A percentile compares a stretch with the other conserved stretches of the same genome.
Evolutionary conservation across 306 rosid genomes (phyloP).

Genomic region (Castanea mollissima): DNA sequence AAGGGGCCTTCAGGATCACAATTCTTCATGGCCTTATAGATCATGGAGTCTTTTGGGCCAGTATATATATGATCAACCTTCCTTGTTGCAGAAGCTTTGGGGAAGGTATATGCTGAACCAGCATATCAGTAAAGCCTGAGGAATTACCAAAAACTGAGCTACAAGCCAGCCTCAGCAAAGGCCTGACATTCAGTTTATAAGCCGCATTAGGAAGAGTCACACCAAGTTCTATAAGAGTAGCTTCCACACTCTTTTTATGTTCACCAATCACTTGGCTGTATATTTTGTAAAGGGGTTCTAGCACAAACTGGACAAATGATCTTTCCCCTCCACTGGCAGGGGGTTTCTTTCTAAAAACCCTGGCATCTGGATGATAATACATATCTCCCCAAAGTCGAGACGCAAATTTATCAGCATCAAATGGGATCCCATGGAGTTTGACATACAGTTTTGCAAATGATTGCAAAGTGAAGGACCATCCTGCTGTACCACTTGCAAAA

Average conservation of each 20-base stretch:
- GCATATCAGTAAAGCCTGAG: constrained; percentile 95
- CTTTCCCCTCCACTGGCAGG: constrained; percentile 91
- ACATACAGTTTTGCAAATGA: constrained; percentile 87
- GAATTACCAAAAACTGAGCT: constrained; percentile 92
- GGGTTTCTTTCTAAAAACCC: constrained; percentile 80
- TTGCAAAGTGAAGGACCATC: constrained; percentile 95
- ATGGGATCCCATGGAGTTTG: constrained; percentile 80
- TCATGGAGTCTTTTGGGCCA: constrained; percentile 82
- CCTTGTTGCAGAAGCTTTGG: constrained; percentile 73
- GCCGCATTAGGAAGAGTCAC: constrained; percentile 92
- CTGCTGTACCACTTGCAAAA: constrained; percentile 93
- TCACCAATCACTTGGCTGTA: constrained; percentile 98
- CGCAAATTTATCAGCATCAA: constrained; percentile 82
- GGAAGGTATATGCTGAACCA: constrained; percentile 89
- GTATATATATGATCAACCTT: constrained; percentile 89
- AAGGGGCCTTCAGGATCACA: constrained; percentile 90
- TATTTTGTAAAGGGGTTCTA: constrained; percentile 89
- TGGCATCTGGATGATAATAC: constrained; percentile 77
- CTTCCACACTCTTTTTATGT: constrained; percentile 97
- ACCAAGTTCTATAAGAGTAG: constrained; percentile 94
- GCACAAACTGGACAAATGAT: constrained; percentile 93
- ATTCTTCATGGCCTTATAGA: constrained; percentile 78
- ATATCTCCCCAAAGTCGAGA: constrained; percentile 92
- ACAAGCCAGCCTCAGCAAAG: constrained; percentile 93
- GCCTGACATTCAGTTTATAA: constrained; percentile 89